These are phyloP conservation scores for Populus alba DNA, from an alignment of 345 rosid genomes.

Conservation along the genomic window DNA sequence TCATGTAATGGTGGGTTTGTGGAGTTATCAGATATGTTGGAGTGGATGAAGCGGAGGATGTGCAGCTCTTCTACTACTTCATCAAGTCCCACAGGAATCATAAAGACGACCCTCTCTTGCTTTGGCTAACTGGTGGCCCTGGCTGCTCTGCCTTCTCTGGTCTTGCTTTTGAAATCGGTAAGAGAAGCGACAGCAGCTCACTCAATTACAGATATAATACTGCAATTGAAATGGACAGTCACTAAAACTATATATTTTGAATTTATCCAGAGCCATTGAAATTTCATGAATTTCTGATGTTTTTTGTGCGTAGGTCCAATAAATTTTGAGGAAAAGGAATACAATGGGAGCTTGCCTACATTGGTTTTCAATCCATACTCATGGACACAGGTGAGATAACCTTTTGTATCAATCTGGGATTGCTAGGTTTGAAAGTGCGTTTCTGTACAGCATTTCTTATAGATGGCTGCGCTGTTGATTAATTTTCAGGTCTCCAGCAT, in stretches of 20 bases:
- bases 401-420: background rate
- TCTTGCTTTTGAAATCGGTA: constrained; percentile 22
- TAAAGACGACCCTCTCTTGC: constrained; percentile 21
- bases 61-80: constrained; percentile 30
- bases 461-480: background rate
- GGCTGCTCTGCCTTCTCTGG: constrained; percentile 25
- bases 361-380: constrained; percentile 54
- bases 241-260: too few relatives aligned
- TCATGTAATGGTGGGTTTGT: background rate
- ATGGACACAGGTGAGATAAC: constrained; percentile 52
- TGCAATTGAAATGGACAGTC: too few relatives aligned
- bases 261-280: background rate
- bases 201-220: too few relatives aligned
- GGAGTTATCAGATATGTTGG: constrained; percentile 21
- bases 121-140: constrained; percentile 33
- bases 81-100: constrained; percentile 16
- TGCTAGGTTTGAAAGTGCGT: background rate
- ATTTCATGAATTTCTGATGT: background rate
- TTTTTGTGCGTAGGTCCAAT: constrained; percentile 52
- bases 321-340: constrained; percentile 46
- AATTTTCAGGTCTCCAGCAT: constrained; percentile 55
- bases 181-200: background rate
- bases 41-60: constrained; percentile 25
- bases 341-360: constrained; percentile 67
- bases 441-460: background rate